Evolutionary conservation across 768 basidiomycete genomes (phyloP).

Genomic region (Baorangia bicolor): DNA sequence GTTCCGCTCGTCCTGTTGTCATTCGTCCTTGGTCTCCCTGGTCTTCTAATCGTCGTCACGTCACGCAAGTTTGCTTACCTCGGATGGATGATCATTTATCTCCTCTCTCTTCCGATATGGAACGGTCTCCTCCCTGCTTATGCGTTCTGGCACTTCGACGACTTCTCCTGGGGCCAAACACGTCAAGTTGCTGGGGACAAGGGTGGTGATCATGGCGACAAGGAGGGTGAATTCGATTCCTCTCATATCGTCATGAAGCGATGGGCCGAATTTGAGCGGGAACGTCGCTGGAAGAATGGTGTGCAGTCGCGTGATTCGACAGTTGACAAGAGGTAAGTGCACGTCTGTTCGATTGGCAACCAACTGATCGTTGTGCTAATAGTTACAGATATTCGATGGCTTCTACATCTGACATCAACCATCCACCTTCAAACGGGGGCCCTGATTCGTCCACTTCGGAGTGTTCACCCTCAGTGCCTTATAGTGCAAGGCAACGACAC

Average conservation of each 20-base stretch:
- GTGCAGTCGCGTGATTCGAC: slow-evolving; percentile 79
- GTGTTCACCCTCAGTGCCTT: slow-evolving; percentile 39
- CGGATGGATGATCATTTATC: slow-evolving; percentile 96
- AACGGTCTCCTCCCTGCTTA: slow-evolving; percentile 95
- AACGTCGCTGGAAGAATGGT: slow-evolving; percentile 89
- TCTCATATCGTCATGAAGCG: slow-evolving; percentile 97
- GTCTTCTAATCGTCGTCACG: slow-evolving; percentile 93
- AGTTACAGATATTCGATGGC: slow-evolving; percentile 70
- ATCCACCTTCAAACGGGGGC: slow-evolving; percentile 47
- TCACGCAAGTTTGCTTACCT: slow-evolving; percentile 91
- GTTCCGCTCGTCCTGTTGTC: slow-evolving; percentile 92
- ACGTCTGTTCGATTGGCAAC: not conserved
- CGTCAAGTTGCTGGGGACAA: slow-evolving; percentile 77
- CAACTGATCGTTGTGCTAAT: slow-evolving; percentile 30
- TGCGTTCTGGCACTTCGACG: slow-evolving; percentile 99
- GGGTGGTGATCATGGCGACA: slow-evolving; percentile 76
- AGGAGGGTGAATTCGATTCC: slow-evolving; percentile 97
- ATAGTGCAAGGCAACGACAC: slow-evolving; percentile 52
- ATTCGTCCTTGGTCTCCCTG: slow-evolving; percentile 94
- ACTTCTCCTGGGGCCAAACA: slow-evolving; percentile 98
- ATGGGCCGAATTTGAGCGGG: slow-evolving; percentile 98
- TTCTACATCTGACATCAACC: slow-evolving; percentile 75
- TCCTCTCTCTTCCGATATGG: slow-evolving; percentile 93
- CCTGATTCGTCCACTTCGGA: slow-evolving; percentile 64
- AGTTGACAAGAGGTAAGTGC: slow-evolving; percentile 63